Evolutionary conservation across 2,329 filamentous ascomycete genomes (phyloP), one percentile per base, ranked within the genome.

Genomic region (Diplodia corticola): DNA sequence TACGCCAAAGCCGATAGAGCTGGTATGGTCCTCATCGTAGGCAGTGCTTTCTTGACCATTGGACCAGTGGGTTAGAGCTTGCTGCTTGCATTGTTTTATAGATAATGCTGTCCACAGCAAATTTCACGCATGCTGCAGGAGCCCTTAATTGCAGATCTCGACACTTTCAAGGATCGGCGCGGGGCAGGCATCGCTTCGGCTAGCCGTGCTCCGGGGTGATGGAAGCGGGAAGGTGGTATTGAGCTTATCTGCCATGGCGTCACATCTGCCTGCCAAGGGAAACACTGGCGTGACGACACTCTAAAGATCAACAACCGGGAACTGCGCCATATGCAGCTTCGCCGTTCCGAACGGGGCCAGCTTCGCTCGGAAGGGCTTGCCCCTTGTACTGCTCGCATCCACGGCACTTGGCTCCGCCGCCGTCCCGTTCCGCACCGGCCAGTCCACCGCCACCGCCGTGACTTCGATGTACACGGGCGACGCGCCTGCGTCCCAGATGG

Each of bases 351-450:
- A 63, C 5, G 60, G 60, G 2, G 13, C 30, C 48, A 63, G 44
- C 10, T 22, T n/a, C 30, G 24, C 12, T 4, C 48, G 40, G 30
- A 51, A 37, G 12, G 46, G 22, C 49, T 17, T 17, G 1, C 60
- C 30, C 22, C 30, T 17, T 33, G 15, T 7, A 24, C 28, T 4
- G 33, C 60, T 44, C 46, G 30, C 30, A 63, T 53, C 60, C 5
- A 53, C 60, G 3, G 5, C 15, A 5, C 13, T 30, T 4, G 60
- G 48, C 5, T 40, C 30, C 5, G 48, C 60, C 12, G 60, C 60
- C 33, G 60, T 63, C 7, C 60, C 60, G 15, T 44, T 53, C 46
- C n/a, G n/a, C 10, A 63, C 30, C 30, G 60, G 60, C 60, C 60
- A 63, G 1, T 30, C 22, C 4, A 63, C 28, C 7, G 6, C 1